Base-by-base conservation (phyloP, 2,329 filamentous ascomycete genomes). In the Aspergillus sclerotialis region DNA sequence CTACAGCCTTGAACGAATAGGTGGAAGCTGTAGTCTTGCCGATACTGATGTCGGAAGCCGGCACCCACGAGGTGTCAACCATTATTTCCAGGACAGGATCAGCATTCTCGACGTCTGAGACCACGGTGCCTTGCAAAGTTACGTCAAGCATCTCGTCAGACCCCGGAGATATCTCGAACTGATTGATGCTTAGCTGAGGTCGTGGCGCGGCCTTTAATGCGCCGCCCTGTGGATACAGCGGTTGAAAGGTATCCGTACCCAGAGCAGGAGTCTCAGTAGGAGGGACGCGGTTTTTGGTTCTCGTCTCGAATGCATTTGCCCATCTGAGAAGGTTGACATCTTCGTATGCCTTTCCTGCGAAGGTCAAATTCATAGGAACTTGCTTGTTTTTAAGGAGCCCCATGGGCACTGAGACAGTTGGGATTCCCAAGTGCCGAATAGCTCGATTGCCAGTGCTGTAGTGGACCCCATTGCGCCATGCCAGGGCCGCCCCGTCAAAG, bases 381-480 rank as follows among this genome's bases (percentile, higher is more conserved):
- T 48, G 41, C 30, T 59, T 69, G 7, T 64, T 56, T 1, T 41
- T 45, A 56, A 75, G 62, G 1, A 62, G 37, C 0, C 73, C 73
- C 73, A 76, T 76, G 0, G 71, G 65, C 0, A 75, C 69, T 0
- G 63, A 70, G 2, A 77, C 61, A 0, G 68, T 72, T 0, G 74
- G 74, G 0, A 77, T 63, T 1, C 74, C 73, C 2, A 76, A 55
- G 35, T 77, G 73, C 8, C 72, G 58, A 1, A 78, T 55, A 0
- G 67, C 68, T 2, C 70, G 56, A 33, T 75, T 75, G 1, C 73
- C 72, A 35, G 76, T 73, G 0, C 64, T 67, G 38, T 75, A 76
- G 26, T 64, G 66, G 4, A 76, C 64, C 0, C 74, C 73, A 30
- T 76, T 73, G 17, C 57, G 60, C 37, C 67, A 58, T 4, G 65